phyloP scores from a whole-genome alignment of 2,329 filamentous ascomycete species.

The Cordyceps javanica region DNA sequence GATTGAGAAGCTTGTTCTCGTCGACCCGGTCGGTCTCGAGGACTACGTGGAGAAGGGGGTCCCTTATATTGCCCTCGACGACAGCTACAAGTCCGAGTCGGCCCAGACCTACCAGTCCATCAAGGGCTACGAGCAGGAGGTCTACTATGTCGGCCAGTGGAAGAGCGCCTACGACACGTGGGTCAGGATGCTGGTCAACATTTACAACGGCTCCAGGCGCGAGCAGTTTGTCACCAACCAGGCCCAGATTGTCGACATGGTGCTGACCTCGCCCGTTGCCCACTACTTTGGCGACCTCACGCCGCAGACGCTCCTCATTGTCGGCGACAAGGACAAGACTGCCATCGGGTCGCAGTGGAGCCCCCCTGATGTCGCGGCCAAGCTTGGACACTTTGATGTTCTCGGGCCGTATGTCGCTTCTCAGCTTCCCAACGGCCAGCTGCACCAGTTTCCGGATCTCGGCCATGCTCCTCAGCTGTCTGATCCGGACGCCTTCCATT shows the following conservation, averaged over 20 bases:
- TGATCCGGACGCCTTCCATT: constrained; percentile 39
- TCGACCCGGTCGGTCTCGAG: constrained; percentile 48
- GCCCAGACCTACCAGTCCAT: constrained; percentile 38
- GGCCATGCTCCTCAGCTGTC: constrained; percentile 51
- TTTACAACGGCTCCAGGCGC: constrained; percentile 41
- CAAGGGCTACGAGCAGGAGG: constrained; percentile 38
- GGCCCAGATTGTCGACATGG: constrained; percentile 47
- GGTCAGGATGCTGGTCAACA: constrained; percentile 48
- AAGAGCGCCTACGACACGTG: constrained; percentile 43
- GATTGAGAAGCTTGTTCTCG: constrained; percentile 39
- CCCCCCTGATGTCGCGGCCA: constrained; percentile 34
- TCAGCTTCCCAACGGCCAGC: constrained; percentile 36
- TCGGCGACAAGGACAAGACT: constrained; percentile 47
- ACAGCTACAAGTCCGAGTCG: constrained; percentile 30
- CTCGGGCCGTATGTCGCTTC: constrained; percentile 40
- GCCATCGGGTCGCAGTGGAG: constrained; percentile 50
- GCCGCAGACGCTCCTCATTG: constrained; percentile 40
- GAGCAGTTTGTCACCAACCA: constrained; percentile 39
- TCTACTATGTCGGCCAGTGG: constrained; percentile 46
- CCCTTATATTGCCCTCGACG: constrained; percentile 38
- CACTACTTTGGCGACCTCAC: constrained; percentile 43
- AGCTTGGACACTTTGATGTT: constrained; percentile 43
- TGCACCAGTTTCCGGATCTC: constrained; percentile 41
- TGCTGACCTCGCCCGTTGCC: constrained; percentile 46
- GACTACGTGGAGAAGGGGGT: constrained; percentile 46